phyloP scores from a whole-genome alignment of 352 stramenopile species.

The Phytopythium aichiense region DNA sequence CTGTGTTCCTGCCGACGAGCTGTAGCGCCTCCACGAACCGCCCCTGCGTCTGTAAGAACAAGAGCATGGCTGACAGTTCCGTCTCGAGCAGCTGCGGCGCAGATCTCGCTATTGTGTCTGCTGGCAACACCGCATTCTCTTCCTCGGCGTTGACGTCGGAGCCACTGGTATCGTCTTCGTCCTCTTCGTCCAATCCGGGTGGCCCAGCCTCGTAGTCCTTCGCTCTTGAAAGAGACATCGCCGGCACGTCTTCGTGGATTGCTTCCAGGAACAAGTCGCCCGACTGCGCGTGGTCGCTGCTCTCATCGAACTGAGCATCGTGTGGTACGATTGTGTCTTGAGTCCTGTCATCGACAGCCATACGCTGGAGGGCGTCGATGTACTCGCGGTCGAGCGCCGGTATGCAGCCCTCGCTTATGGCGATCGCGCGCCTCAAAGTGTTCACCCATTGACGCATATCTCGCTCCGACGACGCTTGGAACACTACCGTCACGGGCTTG shows the following conservation, averaged over 20 bases:
- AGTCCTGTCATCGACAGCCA: conserved; percentile 52
- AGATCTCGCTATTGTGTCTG: not conserved
- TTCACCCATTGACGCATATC: conserved; percentile 56
- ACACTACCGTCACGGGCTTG: conserved; percentile 28
- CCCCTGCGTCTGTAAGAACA: conserved; percentile 52
- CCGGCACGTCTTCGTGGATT: not conserved
- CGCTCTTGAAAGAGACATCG: conserved; percentile 1
- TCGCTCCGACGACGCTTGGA: conserved; percentile 45
- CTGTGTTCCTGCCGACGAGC: conserved; percentile 55
- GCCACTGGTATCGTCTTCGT: conserved; percentile 11
- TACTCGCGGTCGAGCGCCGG: conserved; percentile 36
- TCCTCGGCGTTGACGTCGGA: conserved; percentile 7
- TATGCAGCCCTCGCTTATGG: conserved; percentile 58
- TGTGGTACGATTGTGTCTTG: conserved; percentile 1
- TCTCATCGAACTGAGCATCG: not conserved
- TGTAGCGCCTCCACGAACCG: conserved; percentile 76
- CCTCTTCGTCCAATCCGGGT: conserved; percentile 28
- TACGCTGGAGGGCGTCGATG: conserved; percentile 43
- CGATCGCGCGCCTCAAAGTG: conserved; percentile 64
- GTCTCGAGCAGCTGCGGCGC: conserved; percentile 22
- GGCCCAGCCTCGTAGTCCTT: conserved; percentile 10
- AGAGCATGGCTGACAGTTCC: conserved; percentile 52
- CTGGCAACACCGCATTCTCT: conserved; percentile 5
- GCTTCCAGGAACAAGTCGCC: not conserved
- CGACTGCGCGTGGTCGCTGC: not conserved